Evolutionary conservation across 2,329 filamentous ascomycete species (phyloP), one percentile per base, ranked within the genome.

Genomic region (Talaromyces sp.): DNA sequence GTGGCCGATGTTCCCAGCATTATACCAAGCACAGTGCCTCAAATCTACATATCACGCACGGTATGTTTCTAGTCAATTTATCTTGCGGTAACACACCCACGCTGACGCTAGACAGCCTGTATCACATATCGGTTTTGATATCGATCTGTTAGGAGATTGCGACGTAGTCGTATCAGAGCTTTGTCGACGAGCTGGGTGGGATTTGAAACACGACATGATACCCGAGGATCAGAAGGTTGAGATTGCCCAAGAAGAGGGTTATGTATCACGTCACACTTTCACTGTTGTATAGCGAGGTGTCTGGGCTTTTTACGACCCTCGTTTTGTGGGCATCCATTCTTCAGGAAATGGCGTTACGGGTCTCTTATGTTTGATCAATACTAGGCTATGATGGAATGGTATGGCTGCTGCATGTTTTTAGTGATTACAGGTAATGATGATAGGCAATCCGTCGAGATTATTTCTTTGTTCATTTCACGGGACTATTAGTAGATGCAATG

Each of bases 141-240:
- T 99, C 64, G 92, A 97, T 70, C 81, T 99, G 57, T 80, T 97
- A n/a, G 94, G 94, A 36, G 91, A 97, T 70, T 97, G 93, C 74
- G 94, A 99, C 69, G 83, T 91, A 40, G 86, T 97, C 8, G 89
- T 97, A 13, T 83, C 88, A 0, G 93, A 97, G 76, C 81, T 99
- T 54, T 93, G 89, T 69, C 83, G 86, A 45, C 84, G 89, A 11
- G 86, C 89, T 1, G 88, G 87, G 2, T 97, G 94, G 94, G 78
- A 84, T 6, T 74, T 96, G 55, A 70, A 83, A 45, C 91, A 97
- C 68, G 86, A 90, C 63, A 96, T 96, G 89, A 82, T 94, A 59
- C 85, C 87, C n/a, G 73, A 80, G 8, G 78, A 81, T 35, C 85
- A 90, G 72, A 74, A 78, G 58, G 78, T 91, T 17, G 76, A 84